Percentiles rank a stretch among this genome's conserved stretches.
These are phyloP conservation scores for Backusella tarrabulga DNA, from an alignment of 192 early-diverging fungal genomes.

Conservation along the genomic window DNA sequence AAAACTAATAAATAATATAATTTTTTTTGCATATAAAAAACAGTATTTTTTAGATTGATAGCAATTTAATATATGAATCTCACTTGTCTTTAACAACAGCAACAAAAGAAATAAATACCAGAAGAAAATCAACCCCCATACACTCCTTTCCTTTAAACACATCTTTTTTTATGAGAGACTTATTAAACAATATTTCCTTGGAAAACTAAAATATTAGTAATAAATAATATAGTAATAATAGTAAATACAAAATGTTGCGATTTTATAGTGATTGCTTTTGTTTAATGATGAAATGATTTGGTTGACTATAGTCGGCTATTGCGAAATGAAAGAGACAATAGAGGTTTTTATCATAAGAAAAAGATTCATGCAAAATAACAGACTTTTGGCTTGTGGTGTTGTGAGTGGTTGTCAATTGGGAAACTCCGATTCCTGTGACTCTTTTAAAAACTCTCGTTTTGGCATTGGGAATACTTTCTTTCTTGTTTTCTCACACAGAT, in stretches of 20 bases:
- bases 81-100: neutral
- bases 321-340: no score
- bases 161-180: neutral
- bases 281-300: no score
- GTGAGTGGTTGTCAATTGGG: neutral
- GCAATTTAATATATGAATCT: neutral
- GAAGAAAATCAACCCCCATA: neutral
- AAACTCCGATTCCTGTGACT: neutral
- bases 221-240: neutral
- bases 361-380: neutral
- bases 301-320: no score
- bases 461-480: neutral
- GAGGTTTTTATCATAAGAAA: neutral
- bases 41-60: neutral
- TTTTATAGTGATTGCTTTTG: no score
- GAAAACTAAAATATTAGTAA: neutral
- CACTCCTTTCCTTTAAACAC: neutral
- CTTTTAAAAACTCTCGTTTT: neutral
- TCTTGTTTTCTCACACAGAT: slow-evolving; percentile 1
- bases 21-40: slow-evolving; percentile 4
- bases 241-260: neutral
- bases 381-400: neutral
- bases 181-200: neutral
- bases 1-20: slow-evolving; percentile 11
- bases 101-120: neutral